Conservation (phyloP, 495 filamentous ascomycete genomes). For the Penicillium steckii region DNA sequence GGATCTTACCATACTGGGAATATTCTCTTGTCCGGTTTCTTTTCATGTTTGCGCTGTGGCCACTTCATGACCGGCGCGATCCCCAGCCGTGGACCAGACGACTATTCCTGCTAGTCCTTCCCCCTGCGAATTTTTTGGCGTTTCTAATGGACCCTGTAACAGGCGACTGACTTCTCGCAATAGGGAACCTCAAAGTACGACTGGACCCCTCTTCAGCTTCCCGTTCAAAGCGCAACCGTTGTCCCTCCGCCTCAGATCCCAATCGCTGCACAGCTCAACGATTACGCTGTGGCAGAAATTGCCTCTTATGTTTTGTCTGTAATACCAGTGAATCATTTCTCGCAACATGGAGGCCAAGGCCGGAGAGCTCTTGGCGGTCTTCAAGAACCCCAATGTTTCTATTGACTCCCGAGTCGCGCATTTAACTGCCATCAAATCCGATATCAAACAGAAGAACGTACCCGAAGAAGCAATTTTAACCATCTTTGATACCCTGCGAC, state of each 20-base stretch:
- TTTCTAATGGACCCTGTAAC: background rate
- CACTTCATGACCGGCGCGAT: background rate
- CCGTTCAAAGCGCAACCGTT: background rate
- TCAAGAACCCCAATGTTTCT: conserved; percentile 64
- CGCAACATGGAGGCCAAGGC: conserved; percentile 43
- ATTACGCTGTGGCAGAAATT: conserved; percentile 5
- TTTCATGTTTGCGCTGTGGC: background rate
- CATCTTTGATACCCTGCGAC: conserved; percentile 71
- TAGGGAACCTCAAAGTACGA: background rate
- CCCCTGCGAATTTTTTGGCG: background rate
- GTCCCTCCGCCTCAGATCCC: background rate
- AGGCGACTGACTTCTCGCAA: background rate
- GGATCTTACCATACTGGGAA: background rate
- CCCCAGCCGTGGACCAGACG: background rate
- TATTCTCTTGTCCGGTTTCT: background rate
- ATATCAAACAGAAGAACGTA: conserved; percentile 86
- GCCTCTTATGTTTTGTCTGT: conserved; percentile 17
- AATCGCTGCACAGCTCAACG: background rate
- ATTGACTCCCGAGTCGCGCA: conserved; percentile 70
- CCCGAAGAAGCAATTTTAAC: conserved; percentile 67
- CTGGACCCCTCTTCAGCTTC: background rate
- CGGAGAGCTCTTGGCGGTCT: conserved; percentile 59
- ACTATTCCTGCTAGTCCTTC: background rate
- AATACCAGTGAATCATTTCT: conserved; percentile 5
- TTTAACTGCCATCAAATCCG: conserved; percentile 72